These are phyloP conservation scores for Lentinula aciculospora DNA, from an alignment of 768 basidiomycete genomes.

Conservation along the genomic window DNA sequence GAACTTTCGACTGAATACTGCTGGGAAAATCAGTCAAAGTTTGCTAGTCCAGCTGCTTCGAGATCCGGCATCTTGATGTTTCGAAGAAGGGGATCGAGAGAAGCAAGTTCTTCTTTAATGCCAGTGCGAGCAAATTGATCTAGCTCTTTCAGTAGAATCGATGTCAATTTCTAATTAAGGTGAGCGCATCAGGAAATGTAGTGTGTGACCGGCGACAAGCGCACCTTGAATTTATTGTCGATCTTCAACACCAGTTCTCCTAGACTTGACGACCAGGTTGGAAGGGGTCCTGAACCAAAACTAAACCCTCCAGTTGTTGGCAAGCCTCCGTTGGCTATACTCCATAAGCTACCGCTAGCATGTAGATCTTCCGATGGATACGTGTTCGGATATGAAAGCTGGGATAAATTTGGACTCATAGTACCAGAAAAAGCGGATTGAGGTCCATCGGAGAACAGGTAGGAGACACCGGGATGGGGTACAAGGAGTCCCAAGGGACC, in stretches of 20 bases:
- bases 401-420: slow-evolving; percentile 19
- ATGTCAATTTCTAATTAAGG: slow-evolving; percentile 73
- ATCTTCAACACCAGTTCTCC: slow-evolving; percentile 77
- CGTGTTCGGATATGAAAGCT: slow-evolving; percentile 20
- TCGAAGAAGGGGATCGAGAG: slow-evolving; percentile 71
- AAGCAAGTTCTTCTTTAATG: slow-evolving; percentile 79
- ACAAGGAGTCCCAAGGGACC: slow-evolving; percentile 70
- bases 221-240: slow-evolving; percentile 79
- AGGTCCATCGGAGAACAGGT: slow-evolving; percentile 54
- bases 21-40: slow-evolving; percentile 1
- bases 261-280: slow-evolving; percentile 55
- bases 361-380: slow-evolving; percentile 2
- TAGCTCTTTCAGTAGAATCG: slow-evolving; percentile 73
- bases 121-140: slow-evolving; percentile 75
- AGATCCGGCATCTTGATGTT: slow-evolving; percentile 38
- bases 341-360: slow-evolving; percentile 61
- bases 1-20: background rate
- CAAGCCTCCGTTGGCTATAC: slow-evolving; percentile 52
- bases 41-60: slow-evolving; percentile 14
- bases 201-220: background rate
- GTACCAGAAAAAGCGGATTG: slow-evolving; percentile 13
- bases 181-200: background rate
- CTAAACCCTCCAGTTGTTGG: slow-evolving; percentile 20
- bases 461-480: slow-evolving; percentile 80
- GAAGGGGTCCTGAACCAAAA: slow-evolving; percentile 37